Evolutionary conservation across 2,329 filamentous ascomycete species (phyloP).

Genomic region (Trichoderma sp.): DNA sequence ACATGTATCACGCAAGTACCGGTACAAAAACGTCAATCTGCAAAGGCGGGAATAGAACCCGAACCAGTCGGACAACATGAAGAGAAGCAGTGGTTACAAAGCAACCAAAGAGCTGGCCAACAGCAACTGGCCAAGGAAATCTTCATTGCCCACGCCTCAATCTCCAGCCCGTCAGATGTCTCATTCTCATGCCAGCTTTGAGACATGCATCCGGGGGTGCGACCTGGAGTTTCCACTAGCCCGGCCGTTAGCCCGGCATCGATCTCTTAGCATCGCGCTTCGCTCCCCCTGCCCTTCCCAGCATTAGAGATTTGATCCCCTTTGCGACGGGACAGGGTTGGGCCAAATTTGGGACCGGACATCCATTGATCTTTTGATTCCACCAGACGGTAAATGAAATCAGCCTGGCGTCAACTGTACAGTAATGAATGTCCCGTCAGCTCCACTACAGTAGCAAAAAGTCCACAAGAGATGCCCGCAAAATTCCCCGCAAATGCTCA

Average conservation of each 20-base stretch:
- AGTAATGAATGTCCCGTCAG: background rate
- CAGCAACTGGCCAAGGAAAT: background rate
- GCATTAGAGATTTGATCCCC: background rate
- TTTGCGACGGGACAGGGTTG: background rate
- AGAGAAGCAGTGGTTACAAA: background rate
- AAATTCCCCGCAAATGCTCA: conserved; percentile 1
- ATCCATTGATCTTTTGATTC: background rate
- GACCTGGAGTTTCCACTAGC: background rate
- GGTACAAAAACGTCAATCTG: background rate
- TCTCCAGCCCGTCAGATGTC: background rate
- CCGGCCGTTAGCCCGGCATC: background rate
- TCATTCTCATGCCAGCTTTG: background rate
- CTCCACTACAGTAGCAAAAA: background rate
- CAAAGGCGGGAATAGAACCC: background rate
- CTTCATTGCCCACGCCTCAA: background rate
- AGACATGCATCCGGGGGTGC: background rate
- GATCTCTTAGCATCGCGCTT: background rate
- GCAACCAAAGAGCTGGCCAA: background rate
- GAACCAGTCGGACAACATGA: background rate
- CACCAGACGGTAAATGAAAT: background rate
- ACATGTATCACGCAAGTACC: background rate
- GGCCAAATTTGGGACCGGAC: background rate
- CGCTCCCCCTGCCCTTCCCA: background rate
- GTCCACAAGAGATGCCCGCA: background rate
- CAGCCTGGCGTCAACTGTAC: background rate